Conservation (phyloP, 2,329 filamentous ascomycete genomes). For the Fusarium globosum region DNA sequence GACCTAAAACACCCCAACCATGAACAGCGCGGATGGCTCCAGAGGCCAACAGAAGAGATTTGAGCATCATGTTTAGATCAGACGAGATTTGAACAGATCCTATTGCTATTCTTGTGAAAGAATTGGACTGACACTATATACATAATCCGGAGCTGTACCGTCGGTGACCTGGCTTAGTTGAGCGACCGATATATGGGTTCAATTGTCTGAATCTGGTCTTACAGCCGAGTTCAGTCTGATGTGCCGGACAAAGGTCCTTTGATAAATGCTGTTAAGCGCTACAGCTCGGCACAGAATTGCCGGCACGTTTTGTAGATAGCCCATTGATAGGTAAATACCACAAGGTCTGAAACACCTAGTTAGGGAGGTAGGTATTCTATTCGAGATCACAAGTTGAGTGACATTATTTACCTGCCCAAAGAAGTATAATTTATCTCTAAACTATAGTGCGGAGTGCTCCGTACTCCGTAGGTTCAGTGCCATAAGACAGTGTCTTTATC, state of each 20-base stretch:
- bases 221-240: neutral
- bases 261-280: neutral
- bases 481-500: neutral
- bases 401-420: neutral
- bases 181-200: neutral
- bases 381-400: neutral
- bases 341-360: neutral
- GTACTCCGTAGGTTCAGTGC: neutral
- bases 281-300: slow-evolving; percentile 1
- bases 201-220: neutral
- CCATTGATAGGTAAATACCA: neutral
- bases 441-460: neutral
- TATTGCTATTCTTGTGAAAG: fast-evolving
- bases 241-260: neutral
- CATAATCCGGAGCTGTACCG: too few species aligned
- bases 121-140: neutral
- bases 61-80: neutral
- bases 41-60: neutral
- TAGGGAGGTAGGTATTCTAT: neutral
- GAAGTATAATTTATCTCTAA: neutral
- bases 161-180: neutral
- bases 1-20: neutral
- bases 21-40: neutral
- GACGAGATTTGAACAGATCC: fast-evolving
- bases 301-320: neutral